These are phyloP conservation scores for Annulohypoxylon maeteangense DNA, from an alignment of 495 filamentous ascomycete species.

Conservation along the genomic window DNA sequence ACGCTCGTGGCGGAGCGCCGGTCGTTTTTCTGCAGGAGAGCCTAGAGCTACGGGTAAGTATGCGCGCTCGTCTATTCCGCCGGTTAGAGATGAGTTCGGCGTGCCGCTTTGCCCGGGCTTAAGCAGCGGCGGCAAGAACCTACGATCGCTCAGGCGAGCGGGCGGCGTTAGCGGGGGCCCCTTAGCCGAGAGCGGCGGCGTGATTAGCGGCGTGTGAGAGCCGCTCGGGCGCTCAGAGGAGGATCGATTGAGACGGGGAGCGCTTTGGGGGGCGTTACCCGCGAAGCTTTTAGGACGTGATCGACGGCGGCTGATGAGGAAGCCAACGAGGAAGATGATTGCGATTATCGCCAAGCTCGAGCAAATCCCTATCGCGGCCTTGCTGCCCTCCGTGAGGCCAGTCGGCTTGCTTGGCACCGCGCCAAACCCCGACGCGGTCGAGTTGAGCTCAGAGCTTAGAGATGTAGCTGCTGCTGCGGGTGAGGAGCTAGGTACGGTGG, in stretches of 20 bases:
- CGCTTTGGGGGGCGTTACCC: slow-evolving; percentile 11
- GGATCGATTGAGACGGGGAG: slow-evolving; percentile 29
- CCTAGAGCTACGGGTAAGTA: slow-evolving; percentile 46
- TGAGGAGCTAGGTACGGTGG: background rate
- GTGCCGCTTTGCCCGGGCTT: slow-evolving; percentile 36
- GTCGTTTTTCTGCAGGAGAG: slow-evolving; percentile 48
- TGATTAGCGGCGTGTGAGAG: slow-evolving; percentile 55
- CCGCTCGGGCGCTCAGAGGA: slow-evolving; percentile 40
- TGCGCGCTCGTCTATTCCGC: slow-evolving; percentile 2
- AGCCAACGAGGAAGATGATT: slow-evolving; percentile 50
- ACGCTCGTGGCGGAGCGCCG: slow-evolving; percentile 46
- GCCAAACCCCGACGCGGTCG: slow-evolving; percentile 19
- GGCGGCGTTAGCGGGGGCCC: slow-evolving; percentile 51
- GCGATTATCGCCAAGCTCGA: slow-evolving; percentile 49
- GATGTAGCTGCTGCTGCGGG: slow-evolving; percentile 18
- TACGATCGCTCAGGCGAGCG: slow-evolving; percentile 57
- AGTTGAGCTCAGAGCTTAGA: slow-evolving; percentile 27
- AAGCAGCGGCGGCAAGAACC: slow-evolving; percentile 53
- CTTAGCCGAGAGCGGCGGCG: slow-evolving; percentile 46
- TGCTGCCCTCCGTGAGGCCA: slow-evolving; percentile 50
- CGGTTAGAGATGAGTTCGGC: slow-evolving; percentile 35
- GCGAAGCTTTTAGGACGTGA: slow-evolving; percentile 33
- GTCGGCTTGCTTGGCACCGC: slow-evolving; percentile 22
- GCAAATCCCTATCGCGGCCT: slow-evolving; percentile 56
- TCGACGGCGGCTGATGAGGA: slow-evolving; percentile 48